A percentile compares a stretch with the other conserved stretches of the same genome.
Conservation (phyloP, 257 asterid species). For the Solanum pinnatisectum region DNA sequence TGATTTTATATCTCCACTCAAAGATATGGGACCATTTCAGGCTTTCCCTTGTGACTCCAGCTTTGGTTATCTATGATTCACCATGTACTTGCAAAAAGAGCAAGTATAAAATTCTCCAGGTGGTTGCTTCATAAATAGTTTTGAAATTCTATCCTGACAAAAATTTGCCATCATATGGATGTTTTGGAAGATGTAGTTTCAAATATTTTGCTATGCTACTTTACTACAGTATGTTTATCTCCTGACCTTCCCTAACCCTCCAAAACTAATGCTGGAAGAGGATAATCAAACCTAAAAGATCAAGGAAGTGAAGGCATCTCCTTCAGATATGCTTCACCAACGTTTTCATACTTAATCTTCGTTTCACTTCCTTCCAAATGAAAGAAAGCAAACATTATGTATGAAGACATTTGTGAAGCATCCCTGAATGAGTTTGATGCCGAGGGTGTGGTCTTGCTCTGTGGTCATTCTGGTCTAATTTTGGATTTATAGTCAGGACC, state of each 20-base stretch:
- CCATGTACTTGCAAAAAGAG: not conserved
- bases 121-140: not conserved
- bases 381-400: not conserved
- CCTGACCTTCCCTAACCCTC: not conserved
- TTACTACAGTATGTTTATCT: not conserved
- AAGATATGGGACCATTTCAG: not conserved
- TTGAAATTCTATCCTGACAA: not conserved
- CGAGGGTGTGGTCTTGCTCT: not conserved
- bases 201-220: not conserved
- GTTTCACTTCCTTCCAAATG: not conserved
- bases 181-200: not conserved
- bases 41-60: not conserved
- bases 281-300: not conserved
- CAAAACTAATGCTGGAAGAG: not conserved
- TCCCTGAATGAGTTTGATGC: not conserved
- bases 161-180: not conserved
- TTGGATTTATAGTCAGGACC: not conserved
- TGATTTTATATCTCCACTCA: not conserved
- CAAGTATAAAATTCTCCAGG: not conserved
- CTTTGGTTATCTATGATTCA: not conserved
- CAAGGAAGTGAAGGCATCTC: not conserved
- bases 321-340: not conserved
- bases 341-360: not conserved
- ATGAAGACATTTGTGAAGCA: not conserved
- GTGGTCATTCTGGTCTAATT: conserved; percentile 2